These are phyloP conservation scores for Hippophae tibetana DNA, from an alignment of 306 rosid species.

Conservation along the genomic window DNA sequence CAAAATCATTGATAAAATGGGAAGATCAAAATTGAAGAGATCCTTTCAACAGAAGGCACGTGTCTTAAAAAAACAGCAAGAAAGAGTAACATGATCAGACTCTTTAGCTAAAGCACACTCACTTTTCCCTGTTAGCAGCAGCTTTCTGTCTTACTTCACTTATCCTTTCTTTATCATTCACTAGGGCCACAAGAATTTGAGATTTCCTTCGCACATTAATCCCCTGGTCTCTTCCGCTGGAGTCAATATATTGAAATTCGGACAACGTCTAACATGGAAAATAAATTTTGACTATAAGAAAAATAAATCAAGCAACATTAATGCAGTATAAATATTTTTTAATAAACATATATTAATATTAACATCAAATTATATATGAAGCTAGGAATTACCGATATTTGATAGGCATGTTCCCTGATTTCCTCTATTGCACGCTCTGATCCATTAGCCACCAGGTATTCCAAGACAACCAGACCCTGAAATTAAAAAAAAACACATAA, in stretches of 20 bases:
- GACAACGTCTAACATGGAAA: constrained; percentile 50
- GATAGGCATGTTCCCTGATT: constrained; percentile 89
- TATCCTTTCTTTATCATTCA: constrained; percentile 78
- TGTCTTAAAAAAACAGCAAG: constrained; percentile 1
- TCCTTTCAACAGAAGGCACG: too few relatives aligned
- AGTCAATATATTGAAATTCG: constrained; percentile 74
- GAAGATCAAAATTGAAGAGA: too few relatives aligned
- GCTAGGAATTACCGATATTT: constrained; percentile 67
- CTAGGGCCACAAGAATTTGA: constrained; percentile 68
- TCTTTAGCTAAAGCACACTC: constrained; percentile 19
- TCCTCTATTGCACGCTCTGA: constrained; percentile 94
- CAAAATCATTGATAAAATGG: too few relatives aligned
- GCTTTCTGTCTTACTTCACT: constrained; percentile 85
- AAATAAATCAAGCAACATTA: constrained; percentile 9
- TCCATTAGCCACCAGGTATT: constrained; percentile 89
- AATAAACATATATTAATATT: not conserved
- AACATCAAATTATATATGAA: constrained; percentile 2
- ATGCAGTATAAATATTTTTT: not conserved
- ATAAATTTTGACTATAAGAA: constrained; percentile 17
- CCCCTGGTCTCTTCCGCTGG: constrained; percentile 91
- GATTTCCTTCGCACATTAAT: constrained; percentile 84
- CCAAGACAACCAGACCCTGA: constrained; percentile 88
- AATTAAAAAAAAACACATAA: constrained; percentile 4
- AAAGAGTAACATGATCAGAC: not conserved
- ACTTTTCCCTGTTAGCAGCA: constrained; percentile 81